A percentile compares a stretch with the other conserved stretches of the same genome.
phyloP scores from a whole-genome alignment of 2,329 filamentous ascomycete species.

The Epichloe sylvatica region DNA sequence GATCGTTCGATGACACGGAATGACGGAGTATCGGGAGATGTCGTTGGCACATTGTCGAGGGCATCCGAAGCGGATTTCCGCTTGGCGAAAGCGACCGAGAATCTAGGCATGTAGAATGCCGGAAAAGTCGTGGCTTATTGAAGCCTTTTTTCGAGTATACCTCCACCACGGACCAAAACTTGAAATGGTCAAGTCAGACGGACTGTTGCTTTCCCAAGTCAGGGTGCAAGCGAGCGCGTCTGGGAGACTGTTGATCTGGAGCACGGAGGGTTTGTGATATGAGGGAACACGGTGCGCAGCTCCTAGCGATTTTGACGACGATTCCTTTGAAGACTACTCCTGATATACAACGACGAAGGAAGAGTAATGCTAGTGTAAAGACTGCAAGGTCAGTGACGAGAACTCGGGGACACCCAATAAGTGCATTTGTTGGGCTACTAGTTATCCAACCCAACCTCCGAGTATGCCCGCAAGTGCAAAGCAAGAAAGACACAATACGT shows the following conservation, averaged over 20 bases:
- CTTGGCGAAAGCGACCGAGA: slow-evolving; percentile 43
- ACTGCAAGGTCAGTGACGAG: too few species aligned
- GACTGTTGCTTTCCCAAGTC: not conserved
- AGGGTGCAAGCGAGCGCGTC: not conserved
- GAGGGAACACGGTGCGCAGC: too few species aligned
- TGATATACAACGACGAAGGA: too few species aligned
- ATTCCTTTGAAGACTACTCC: too few species aligned
- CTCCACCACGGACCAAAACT: not conserved
- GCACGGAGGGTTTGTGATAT: not conserved
- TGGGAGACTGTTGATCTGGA: not conserved
- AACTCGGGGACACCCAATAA: too few species aligned
- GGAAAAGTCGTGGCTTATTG: slow-evolving; percentile 7
- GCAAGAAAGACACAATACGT: not conserved
- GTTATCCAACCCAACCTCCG: too few species aligned
- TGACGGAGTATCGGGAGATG: slow-evolving; percentile 32
- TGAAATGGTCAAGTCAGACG: not conserved
- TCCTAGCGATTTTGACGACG: too few species aligned
- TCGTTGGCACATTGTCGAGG: slow-evolving; percentile 35
- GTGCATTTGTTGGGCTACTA: too few species aligned
- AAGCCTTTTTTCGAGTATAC: not conserved
- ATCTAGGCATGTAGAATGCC: slow-evolving; percentile 45
- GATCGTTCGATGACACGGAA: slow-evolving; percentile 45
- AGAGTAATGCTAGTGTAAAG: too few species aligned
- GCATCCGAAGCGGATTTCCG: slow-evolving; percentile 46
- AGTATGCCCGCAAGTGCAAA: too few species aligned